phyloP scores from a whole-genome alignment of 2,329 filamentous ascomycete species.

The Colletotrichum agaves region DNA sequence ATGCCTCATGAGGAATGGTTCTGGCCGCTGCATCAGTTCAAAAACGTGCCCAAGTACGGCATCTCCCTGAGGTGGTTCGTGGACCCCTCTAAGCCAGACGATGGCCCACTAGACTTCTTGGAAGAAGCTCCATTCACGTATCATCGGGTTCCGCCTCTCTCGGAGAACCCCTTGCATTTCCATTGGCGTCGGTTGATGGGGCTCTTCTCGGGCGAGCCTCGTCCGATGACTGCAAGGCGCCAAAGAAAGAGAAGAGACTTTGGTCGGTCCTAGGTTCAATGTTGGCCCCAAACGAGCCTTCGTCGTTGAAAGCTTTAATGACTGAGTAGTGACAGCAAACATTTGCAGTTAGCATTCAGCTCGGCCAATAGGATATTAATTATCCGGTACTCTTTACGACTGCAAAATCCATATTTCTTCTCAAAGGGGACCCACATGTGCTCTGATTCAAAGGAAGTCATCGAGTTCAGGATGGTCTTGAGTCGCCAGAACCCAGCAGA shows the following conservation, averaged over 20 bases:
- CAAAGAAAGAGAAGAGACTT: slow-evolving; percentile 12
- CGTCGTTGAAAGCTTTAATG: not conserved
- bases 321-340: not conserved
- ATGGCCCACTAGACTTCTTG: slow-evolving; percentile 17
- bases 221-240: not conserved
- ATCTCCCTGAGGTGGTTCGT: slow-evolving; percentile 27
- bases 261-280: not conserved
- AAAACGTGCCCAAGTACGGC: slow-evolving; percentile 4
- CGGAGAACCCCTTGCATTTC: slow-evolving; percentile 22
- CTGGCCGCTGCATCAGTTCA: slow-evolving; percentile 18
- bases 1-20: slow-evolving; percentile 32
- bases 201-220: slow-evolving; percentile 8
- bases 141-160: slow-evolving; percentile 8
- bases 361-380: no score
- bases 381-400: no score
- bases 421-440: no score
- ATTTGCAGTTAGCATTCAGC: no score
- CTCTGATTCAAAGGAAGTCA: no score
- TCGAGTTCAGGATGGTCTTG: no score
- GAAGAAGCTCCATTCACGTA: slow-evolving; percentile 27
- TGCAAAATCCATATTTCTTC: no score
- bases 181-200: slow-evolving; percentile 25
- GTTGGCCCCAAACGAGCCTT: not conserved
- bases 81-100: slow-evolving; percentile 4
- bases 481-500: no score